A percentile compares a stretch with the other conserved stretches of the same genome.
These are phyloP conservation scores for Stygiomarasmius scandens DNA, from an alignment of 1,284 basidiomycete species.

Conservation along the genomic window DNA sequence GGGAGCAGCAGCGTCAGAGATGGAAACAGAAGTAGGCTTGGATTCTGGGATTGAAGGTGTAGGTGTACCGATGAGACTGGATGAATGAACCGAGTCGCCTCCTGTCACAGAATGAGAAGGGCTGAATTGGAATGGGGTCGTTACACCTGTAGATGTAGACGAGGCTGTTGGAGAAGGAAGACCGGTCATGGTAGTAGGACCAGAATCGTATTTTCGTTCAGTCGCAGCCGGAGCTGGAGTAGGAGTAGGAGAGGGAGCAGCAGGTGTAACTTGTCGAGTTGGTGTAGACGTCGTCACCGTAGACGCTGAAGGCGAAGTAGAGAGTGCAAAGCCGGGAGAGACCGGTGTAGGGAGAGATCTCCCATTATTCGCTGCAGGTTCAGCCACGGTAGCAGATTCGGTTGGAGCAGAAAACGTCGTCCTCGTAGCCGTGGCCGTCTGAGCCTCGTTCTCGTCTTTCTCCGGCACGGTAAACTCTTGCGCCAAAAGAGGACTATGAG, in stretches of 20 bases:
- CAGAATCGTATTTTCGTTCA: slow-evolving; percentile 5
- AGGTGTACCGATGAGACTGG: slow-evolving; percentile 2
- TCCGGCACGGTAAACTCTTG: slow-evolving; percentile 29
- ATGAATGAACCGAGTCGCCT: slow-evolving; percentile 9
- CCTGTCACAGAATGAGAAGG: neutral
- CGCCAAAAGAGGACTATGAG: slow-evolving; percentile 4
- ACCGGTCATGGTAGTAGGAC: slow-evolving; percentile 24
- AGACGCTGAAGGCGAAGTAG: slow-evolving; percentile 23
- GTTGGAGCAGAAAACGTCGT: slow-evolving; percentile 35
- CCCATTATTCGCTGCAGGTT: neutral
- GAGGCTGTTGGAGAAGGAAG: slow-evolving; percentile 45
- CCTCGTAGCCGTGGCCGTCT: slow-evolving; percentile 47
- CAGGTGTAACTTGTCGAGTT: slow-evolving; percentile 12
- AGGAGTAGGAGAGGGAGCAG: slow-evolving; percentile 13
- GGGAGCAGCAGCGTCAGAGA: neutral
- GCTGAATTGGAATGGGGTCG: slow-evolving; percentile 10
- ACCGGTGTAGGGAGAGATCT: slow-evolving; percentile 11
- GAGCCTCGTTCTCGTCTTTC: slow-evolving; percentile 35
- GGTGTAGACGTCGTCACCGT: slow-evolving; percentile 20
- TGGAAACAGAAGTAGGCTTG: neutral
- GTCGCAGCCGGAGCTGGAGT: no score
- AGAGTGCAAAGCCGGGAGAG: slow-evolving; percentile 16
- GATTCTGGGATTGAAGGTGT: neutral
- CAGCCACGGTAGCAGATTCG: neutral
- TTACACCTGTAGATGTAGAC: slow-evolving; percentile 25